These are phyloP conservation scores for Musa beccarii DNA, from an alignment of 176 grass and related monocot genomes.

Conservation along the genomic window DNA sequence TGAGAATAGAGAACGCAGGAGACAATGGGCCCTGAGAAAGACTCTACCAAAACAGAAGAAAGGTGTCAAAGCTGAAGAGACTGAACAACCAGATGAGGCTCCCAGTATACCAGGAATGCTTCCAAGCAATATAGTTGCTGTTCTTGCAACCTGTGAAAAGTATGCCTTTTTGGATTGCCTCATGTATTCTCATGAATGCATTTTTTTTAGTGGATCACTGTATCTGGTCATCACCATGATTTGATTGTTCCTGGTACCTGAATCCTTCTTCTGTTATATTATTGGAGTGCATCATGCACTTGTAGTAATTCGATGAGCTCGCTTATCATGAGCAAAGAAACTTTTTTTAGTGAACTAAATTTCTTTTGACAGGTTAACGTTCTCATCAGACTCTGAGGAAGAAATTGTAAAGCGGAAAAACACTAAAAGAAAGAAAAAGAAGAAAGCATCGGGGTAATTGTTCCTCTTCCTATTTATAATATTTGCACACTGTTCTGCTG, in stretches of 20 bases:
- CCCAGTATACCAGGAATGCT: constrained; percentile 55
- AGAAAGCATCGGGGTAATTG: constrained; percentile 46
- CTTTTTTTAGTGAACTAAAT: neutral
- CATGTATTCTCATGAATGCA: neutral
- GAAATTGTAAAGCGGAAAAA: constrained; percentile 48
- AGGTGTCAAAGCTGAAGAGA: neutral
- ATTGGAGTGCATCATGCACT: no score
- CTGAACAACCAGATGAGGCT: constrained; percentile 15
- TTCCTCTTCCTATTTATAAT: constrained; percentile 1
- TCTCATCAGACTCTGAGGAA: constrained; percentile 80
- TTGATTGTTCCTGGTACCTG: no score
- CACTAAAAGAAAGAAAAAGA: constrained; percentile 44
- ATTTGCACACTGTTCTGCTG: neutral
- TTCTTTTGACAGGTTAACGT: constrained; percentile 48
- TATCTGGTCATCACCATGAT: no score
- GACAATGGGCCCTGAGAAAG: constrained; percentile 14
- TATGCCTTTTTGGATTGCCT: constrained; percentile 27
- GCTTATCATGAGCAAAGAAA: neutral
- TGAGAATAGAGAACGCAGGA: constrained; percentile 16
- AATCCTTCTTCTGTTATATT: no score
- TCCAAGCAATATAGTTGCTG: constrained; percentile 56
- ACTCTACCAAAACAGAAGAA: constrained; percentile 16
- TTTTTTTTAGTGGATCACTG: no score
- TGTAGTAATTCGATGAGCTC: no score
- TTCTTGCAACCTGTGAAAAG: constrained; percentile 95